These are phyloP conservation scores for Tolypocladium pustulatum DNA, from an alignment of 2,329 filamentous ascomycete genomes.

Conservation along the genomic window DNA sequence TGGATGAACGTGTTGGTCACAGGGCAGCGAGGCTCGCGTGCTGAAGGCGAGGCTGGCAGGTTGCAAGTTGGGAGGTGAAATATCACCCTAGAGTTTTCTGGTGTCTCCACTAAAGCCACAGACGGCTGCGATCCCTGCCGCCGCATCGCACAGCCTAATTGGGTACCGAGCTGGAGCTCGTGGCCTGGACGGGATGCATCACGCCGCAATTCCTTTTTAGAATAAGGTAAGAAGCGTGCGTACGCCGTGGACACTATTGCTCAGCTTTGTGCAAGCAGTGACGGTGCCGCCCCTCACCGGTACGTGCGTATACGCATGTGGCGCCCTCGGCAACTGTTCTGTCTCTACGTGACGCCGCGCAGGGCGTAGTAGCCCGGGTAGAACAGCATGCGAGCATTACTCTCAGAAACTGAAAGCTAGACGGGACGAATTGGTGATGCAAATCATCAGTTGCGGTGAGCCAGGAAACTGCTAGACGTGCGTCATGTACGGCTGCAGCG, in stretches of 20 bases:
- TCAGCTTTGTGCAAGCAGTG: not conserved
- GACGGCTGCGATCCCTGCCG: not conserved
- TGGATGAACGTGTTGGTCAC: not conserved
- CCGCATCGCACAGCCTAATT: not conserved
- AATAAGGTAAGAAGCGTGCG: not conserved
- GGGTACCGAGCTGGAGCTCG: not conserved
- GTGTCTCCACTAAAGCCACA: not conserved
- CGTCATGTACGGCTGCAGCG: not conserved
- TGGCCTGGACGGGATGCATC: not conserved
- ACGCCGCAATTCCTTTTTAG: not conserved
- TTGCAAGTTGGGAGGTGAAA: not conserved
- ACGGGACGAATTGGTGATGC: not conserved
- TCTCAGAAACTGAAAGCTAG: not conserved
- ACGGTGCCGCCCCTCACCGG: not conserved
- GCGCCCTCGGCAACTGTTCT: not conserved
- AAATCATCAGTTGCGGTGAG: not conserved
- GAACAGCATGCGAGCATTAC: not conserved
- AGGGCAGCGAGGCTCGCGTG: not conserved
- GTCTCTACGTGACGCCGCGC: not conserved
- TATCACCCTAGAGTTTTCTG: not conserved
- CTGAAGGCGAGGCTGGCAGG: not conserved
- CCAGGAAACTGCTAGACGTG: not conserved
- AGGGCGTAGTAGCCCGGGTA: not conserved
- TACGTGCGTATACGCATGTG: no score
- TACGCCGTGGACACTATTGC: not conserved